These are phyloP conservation scores for Colletotrichum horii DNA, from an alignment of 2,329 filamentous ascomycete genomes.

Conservation along the genomic window DNA sequence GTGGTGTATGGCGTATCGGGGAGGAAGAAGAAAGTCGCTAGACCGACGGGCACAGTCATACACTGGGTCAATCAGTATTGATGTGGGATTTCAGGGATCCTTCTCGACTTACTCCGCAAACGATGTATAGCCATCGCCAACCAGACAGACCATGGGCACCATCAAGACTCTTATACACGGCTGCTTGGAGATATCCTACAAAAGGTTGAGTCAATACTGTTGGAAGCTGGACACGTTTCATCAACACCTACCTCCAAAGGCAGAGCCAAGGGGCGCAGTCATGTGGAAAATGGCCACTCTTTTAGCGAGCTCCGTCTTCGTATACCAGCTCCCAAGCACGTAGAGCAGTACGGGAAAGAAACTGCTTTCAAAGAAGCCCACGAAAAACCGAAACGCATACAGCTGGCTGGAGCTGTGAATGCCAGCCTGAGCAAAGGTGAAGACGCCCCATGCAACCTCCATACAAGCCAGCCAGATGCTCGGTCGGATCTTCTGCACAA, in stretches of 20 bases:
- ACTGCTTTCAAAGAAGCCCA: conserved; percentile 44
- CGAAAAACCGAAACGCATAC: conserved; percentile 48
- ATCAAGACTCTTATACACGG: conserved; percentile 56
- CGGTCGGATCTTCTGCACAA: conserved; percentile 30
- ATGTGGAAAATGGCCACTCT: conserved; percentile 53
- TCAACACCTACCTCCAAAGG: conserved; percentile 46
- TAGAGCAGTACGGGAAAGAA: conserved; percentile 31
- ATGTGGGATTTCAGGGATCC: not conserved
- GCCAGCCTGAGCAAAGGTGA: conserved; percentile 8
- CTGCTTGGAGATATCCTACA: conserved; percentile 57
- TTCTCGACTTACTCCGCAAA: conserved; percentile 33
- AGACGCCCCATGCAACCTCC: conserved; percentile 27
- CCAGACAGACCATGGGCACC: conserved; percentile 47
- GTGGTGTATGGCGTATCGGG: conserved; percentile 14
- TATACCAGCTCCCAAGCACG: conserved; percentile 50
- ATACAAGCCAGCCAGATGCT: conserved; percentile 31
- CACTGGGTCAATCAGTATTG: not conserved
- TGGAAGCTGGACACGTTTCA: not conserved
- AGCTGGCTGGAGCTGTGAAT: conserved; percentile 33
- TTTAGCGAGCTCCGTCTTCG: conserved; percentile 47
- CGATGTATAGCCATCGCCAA: conserved; percentile 45
- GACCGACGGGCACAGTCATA: conserved; percentile 24
- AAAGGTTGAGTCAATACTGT: not conserved
- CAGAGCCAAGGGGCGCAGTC: conserved; percentile 54
- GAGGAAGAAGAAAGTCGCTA: conserved; percentile 10